These are phyloP conservation scores for Alternaria ventricosa DNA, from an alignment of 2,329 filamentous ascomycete genomes.

Conservation along the genomic window DNA sequence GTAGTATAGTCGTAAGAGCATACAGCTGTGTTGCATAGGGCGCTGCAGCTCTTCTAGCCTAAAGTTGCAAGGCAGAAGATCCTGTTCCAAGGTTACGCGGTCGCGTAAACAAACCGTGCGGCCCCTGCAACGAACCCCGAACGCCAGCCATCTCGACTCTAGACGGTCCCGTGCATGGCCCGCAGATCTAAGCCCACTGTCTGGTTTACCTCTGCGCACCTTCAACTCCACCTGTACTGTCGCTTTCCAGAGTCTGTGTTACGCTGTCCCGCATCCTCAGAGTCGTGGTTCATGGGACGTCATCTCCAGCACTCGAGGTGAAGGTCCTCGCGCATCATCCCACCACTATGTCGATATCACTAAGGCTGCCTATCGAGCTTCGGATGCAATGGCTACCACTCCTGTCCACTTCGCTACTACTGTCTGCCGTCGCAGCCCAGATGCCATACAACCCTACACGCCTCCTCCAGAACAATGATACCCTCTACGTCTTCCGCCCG, in stretches of 20 bases:
- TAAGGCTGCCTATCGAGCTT: not conserved
- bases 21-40: too few relatives aligned
- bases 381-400: not conserved
- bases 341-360: conserved; percentile 8
- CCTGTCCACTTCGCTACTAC: not conserved
- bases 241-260: not conserved
- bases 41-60: too few relatives aligned
- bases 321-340: conserved; percentile 20
- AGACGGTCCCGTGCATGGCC: conserved; percentile 40
- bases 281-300: conserved; percentile 24
- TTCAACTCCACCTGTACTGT: conserved; percentile 10
- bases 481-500: conserved; percentile 75
- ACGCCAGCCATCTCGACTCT: conserved; percentile 30
- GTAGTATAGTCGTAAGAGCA: too few relatives aligned
- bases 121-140: not conserved
- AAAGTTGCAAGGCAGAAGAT: not conserved
- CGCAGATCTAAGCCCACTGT: conserved; percentile 35
- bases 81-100: not conserved
- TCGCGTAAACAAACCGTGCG: not conserved
- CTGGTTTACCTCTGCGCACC: conserved; percentile 11
- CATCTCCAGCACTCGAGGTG: conserved; percentile 24
- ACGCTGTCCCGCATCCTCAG: not conserved
- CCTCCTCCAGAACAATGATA: conserved; percentile 65
- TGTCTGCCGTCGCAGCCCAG: conserved; percentile 35
- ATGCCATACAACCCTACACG: conserved; percentile 81